Conservation (phyloP, 805 yeast species). For the Ogataea philodendri region DNA sequence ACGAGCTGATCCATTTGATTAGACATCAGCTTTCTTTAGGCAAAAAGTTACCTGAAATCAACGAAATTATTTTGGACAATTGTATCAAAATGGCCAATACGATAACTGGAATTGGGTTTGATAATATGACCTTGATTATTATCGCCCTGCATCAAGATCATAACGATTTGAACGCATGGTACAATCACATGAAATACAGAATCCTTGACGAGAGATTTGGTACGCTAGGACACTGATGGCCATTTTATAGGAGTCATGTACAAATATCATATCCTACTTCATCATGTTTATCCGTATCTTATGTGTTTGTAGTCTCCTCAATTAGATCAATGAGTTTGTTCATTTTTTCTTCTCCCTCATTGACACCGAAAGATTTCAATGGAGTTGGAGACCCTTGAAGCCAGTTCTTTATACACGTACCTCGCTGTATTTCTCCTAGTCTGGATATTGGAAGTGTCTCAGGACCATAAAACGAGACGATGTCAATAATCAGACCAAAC, state of each 20-base stretch:
- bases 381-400: slow-evolving; percentile 44
- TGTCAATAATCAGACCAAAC: slow-evolving; percentile 80
- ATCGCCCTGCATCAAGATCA: slow-evolving; percentile 53
- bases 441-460: slow-evolving; percentile 68
- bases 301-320: slow-evolving; percentile 31
- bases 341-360: slow-evolving; percentile 66
- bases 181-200: slow-evolving; percentile 45
- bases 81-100: slow-evolving; percentile 71
- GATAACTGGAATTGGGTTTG: slow-evolving; percentile 76
- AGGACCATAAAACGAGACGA: slow-evolving; percentile 72
- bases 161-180: slow-evolving; percentile 53
- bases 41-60: slow-evolving; percentile 55
- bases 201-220: slow-evolving; percentile 39
- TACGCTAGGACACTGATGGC: slow-evolving; percentile 9
- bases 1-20: slow-evolving; percentile 50
- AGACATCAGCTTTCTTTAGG: slow-evolving; percentile 59
- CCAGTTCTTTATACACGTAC: slow-evolving; percentile 59
- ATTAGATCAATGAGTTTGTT: slow-evolving; percentile 57
- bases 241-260: slow-evolving; percentile 4
- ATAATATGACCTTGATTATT: slow-evolving; percentile 75
- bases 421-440: slow-evolving; percentile 74
- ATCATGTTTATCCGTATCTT: neutral
- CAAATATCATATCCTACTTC: slow-evolving; percentile 1
- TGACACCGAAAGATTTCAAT: slow-evolving; percentile 50
- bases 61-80: slow-evolving; percentile 58